Base-by-base conservation (phyloP, 2,329 filamentous ascomycete genomes). In the Pseudonectria buxi region DNA sequence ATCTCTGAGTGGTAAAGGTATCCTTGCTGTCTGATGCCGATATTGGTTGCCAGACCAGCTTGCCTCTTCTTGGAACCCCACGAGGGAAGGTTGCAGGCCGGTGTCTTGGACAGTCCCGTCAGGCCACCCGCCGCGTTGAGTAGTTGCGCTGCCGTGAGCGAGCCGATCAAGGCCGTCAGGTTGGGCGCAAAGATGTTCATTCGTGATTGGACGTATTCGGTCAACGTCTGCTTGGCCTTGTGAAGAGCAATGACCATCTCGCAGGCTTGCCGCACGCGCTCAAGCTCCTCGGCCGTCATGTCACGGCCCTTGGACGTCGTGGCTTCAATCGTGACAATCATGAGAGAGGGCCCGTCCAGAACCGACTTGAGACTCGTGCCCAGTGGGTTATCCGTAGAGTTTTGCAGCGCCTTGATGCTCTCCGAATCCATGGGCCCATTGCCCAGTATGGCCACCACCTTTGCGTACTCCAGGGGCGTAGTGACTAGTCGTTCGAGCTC, bases 181-280 rank as follows among this genome's bases (percentile, higher is more conserved):
- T 98, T 98, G 0, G 92, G 92, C 4, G 92, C 92, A 56, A 96
- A 96, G 24, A 94, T 72, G 48, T 84, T 92, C 86, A 98, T 96
- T 43, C 92, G 85, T 25, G 90, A 95, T 63, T 95, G 86, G 12
- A 98, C 92, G 54, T 95, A 98, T 57, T 92, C 83, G 2, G 86
- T 94, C 36, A 98, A 72, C 1, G 81, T 84, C 43, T 76, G 82
- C 62, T 95, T 95, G 18, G 90, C 88, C 46, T 74, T 80, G 58
- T 96, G 87, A 9, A 98, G 78, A 26, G 81, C 75, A n/a, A 96
- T 71, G 9, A 86, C 83, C 78, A 94, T 92, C 45, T 88, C 78
- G 62, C 89, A 95, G 7, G 88, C 90, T 34, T 76, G 72, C 18
- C 83, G 66, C 14, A 95, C 81, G 16, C 76, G 72, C 32, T 81